Base-by-base conservation (phyloP, 345 rosid genomes). In the Eucalyptus albens region DNA sequence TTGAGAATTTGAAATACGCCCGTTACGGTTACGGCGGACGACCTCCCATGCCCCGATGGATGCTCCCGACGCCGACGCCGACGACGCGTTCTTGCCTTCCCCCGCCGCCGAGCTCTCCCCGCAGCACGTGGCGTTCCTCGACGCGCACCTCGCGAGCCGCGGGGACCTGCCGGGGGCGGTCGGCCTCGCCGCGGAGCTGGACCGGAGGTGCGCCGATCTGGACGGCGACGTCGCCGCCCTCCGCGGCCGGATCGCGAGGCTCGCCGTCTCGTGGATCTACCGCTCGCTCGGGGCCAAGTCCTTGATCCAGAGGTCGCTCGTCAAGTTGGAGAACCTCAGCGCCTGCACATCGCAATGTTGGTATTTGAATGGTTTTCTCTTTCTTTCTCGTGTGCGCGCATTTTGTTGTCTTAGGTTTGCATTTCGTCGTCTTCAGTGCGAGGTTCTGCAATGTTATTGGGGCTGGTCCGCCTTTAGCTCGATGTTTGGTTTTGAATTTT, bases 261-360 rank as follows among this genome's bases (percentile, higher is more conserved):
- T 87, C 88, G 92, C 93, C 31, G 94, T 96, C 33, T 96, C 96
- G 11, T 96, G 98, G 97, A 95, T 96, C 91, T 94, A 95, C 59
- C 93, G 93, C 44, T 96, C 96, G 0, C 90, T 96, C 55, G 90
- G 87, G 24, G 92, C 94, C 85, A 96, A 94, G 90, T 77, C 89
- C 19, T 91, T 94, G 29, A 51, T 96, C 87, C 89, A 91, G 47
- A 91, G 92, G 45, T 90, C 94, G 88, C 88, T 72, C 89, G 44
- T 87, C 47, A 88, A 86, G 89, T 85, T 96, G 77, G 93, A 95
- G 89, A 90, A 91, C 89, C 93, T 92, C 89, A 69, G 92, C 89
- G 94, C 94, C 89, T 82, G 89, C 55, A 88, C 94, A 12, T 93
- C 91, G 77, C 91, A 88, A 53, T 67, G 92, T 91, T 7, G 85